Base-by-base conservation (phyloP, 192 early-diverging fungal species). In the Umbelopsis ramanniana region DNA sequence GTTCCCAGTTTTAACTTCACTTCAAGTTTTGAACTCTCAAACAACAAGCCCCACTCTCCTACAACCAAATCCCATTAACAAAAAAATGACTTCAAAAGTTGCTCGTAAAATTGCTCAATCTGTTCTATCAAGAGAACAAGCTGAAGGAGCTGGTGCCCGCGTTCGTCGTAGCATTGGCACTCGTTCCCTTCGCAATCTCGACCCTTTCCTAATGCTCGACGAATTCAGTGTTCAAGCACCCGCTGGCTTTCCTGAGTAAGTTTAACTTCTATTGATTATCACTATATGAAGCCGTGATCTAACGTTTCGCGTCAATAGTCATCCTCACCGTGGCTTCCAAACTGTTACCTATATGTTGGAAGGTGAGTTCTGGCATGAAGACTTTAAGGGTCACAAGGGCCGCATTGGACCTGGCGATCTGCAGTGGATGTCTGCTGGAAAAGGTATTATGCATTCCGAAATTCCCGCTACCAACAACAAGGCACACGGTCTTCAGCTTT, bases 201-300 rank as follows among this genome's bases (percentile, higher is more conserved):
- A 97, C 73, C 96, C 96, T 6, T 96, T 98, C 83, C 82, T 96
- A 40, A 90, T 96, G 89, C 86, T 96, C 38, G 96, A 98, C 77
- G 82, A 87, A 53, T 86, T 86, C 60, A 69, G 67, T 52, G 76
- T 86, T 37, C 26, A 54, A 11, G 46, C 83, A 17, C 82, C 79
- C n/a, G 79, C 69, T 15, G 86, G 86, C 1, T 87, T 89, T 43
- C 72, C 40, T 43, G 40, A 43, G 40, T 43, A 43, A 11, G 40
- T 43, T 43, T 43, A 5, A 1, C 6, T 43, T 43, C 11, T 43
- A 5, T 43, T 12, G 40, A 12, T 43, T 12, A 29, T 43, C 40
- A 43, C 0, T 12, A 4, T 43, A 43, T 43, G 40, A 43, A 12
- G 11, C 6, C 11, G 6, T 43, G 40, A 43, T 43, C 40, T 43